Evolutionary conservation across 2,329 filamentous ascomycete genomes (phyloP).

Genomic region (Colletotrichum paranaense): DNA sequence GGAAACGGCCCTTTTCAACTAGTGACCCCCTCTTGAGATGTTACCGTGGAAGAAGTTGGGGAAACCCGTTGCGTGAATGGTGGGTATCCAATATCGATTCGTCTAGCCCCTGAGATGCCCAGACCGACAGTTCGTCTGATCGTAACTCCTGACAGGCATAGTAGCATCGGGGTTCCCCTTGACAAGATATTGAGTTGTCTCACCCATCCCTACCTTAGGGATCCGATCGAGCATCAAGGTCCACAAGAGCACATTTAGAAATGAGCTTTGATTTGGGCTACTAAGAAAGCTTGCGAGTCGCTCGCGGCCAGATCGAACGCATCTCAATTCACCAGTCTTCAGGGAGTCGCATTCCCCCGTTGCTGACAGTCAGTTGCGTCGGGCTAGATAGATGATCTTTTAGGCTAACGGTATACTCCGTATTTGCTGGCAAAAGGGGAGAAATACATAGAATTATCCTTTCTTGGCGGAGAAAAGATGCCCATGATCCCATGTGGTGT

Average conservation of each 20-base stretch:
- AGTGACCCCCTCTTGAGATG: background rate
- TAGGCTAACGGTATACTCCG: background rate
- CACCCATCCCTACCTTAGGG: background rate
- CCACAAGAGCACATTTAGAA: background rate
- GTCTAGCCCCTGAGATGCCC: background rate
- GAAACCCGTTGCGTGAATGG: background rate
- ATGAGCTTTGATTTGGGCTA: too few species aligned
- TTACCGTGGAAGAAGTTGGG: background rate
- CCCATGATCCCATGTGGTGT: background rate
- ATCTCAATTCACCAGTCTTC: too few species aligned
- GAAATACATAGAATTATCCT: background rate
- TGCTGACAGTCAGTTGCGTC: background rate
- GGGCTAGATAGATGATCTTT: too few species aligned
- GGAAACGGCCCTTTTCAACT: background rate
- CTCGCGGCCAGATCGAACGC: too few species aligned
- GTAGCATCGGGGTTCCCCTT: background rate
- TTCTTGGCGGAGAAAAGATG: background rate
- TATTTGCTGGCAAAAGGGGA: background rate
- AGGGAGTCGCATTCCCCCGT: background rate
- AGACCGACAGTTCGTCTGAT: conserved; percentile 17
- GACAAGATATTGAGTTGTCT: background rate
- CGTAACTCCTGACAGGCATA: background rate
- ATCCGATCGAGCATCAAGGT: background rate
- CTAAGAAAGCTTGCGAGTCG: too few species aligned
- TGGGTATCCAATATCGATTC: background rate